These are phyloP conservation scores for Bombardia bombarda DNA, from an alignment of 495 filamentous ascomycete species.

Conservation along the genomic window DNA sequence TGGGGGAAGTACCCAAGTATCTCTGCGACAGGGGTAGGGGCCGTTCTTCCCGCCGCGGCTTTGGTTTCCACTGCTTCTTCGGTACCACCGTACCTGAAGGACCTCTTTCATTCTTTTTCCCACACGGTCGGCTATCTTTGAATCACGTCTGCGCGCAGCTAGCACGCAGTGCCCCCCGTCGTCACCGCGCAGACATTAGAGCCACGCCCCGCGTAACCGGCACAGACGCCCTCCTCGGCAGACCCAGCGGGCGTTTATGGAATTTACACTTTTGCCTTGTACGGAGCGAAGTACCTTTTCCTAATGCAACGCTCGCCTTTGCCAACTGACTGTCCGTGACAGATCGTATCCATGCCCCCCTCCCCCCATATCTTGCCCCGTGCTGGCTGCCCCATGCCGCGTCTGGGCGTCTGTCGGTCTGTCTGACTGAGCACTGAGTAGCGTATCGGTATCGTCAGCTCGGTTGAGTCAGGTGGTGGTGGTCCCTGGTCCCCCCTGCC, in stretches of 20 bases:
- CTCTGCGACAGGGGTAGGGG: background rate
- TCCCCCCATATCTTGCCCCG: too few species aligned
- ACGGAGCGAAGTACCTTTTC: too few species aligned
- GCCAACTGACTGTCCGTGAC: too few species aligned
- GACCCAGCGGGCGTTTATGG: too few species aligned
- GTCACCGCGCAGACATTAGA: background rate
- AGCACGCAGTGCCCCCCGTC: background rate
- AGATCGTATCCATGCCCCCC: too few species aligned
- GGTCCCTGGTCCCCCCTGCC: too few species aligned
- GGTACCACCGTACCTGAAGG: background rate
- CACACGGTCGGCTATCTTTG: background rate
- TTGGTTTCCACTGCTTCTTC: background rate
- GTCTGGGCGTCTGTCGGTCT: too few species aligned
- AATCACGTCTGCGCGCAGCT: background rate
- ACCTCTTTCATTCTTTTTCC: background rate
- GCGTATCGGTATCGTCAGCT: background rate
- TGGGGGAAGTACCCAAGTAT: background rate
- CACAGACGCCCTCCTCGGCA: too few species aligned
- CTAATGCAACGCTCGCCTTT: too few species aligned
- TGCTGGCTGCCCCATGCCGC: too few species aligned
- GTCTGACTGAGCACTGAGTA: too few species aligned
- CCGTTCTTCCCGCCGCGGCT: background rate
- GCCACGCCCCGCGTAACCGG: background rate
- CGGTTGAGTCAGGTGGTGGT: background rate
- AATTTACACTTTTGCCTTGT: too few species aligned